Evolutionary conservation across 2,329 filamentous ascomycete genomes (phyloP), one percentile per base, ranked within the genome.

Genomic region (Chrysoporthe cubensis): DNA sequence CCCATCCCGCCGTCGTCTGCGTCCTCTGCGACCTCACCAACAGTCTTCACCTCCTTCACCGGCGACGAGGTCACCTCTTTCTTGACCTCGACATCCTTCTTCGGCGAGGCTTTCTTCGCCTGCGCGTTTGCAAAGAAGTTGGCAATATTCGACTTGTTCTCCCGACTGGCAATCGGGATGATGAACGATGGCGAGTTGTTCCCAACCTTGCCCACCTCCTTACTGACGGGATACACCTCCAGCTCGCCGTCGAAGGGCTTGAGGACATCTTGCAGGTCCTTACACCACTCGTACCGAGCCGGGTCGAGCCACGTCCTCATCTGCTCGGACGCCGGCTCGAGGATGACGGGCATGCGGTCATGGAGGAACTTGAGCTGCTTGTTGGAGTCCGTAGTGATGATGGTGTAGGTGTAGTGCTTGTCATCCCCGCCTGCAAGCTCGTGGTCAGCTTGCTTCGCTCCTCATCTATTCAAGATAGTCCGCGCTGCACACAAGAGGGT

Each of bases 261-360:
- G n/a, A 98, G 81, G 0, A 97, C 80, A 0, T 83, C 83, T 76
- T 97, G 94, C 40, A 98, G 81, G 66, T 96, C 91, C 63, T 83
- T 84, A 2, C 87, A 90, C 95, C 96, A 98, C 68, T 89, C 88
- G 32, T 84, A 82, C 21, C 86, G 85, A 1, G 77, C 80, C 0
- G 93, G 93, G 76, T 97, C 91, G 21, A 98, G 83, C 94, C 94
- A 97, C 4, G 78, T 88, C 65, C 82, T 85, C 75, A 97, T 83
- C 13, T 83, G 86, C 1, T 91, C 85, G 0, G 90, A 93, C 4
- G 88, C 89, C 4, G 91, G 88, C 6, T 97, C 90, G 0, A 99
- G 78, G 42, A 98, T 92, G 6, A 97, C 95, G 0, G 96, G 96
- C 96, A 99, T 99, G 18, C 96, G 90, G 75, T 97, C 91, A 76